These are phyloP conservation scores for Trametes polyzona DNA, from an alignment of 1,284 basidiomycete genomes.

Conservation along the genomic window DNA sequence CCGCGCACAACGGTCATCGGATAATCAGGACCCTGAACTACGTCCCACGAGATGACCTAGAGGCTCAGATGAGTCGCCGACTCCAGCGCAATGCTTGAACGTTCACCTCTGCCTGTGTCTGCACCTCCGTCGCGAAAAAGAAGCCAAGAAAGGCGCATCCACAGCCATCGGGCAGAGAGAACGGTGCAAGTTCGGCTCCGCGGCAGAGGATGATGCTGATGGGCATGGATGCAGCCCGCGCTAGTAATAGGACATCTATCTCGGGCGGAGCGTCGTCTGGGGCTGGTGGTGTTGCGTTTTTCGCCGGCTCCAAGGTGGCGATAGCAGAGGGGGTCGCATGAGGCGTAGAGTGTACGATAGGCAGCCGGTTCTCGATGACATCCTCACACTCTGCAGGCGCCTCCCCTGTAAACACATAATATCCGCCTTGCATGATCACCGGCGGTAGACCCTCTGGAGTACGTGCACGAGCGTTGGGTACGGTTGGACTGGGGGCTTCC, in stretches of 20 bases:
- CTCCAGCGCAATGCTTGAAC: not conserved
- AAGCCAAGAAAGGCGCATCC: slow-evolving; percentile 27
- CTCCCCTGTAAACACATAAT: not conserved
- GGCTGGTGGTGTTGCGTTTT: not conserved
- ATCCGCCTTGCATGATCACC: not conserved
- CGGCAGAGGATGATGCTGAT: slow-evolving; percentile 21
- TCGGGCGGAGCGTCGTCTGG: slow-evolving; percentile 15
- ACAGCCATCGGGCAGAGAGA: slow-evolving; percentile 17
- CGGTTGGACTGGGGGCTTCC: not conserved
- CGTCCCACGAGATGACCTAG: not conserved
- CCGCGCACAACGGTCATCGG: not conserved
- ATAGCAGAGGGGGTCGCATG: not conserved
- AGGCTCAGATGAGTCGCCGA: not conserved
- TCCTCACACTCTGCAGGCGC: too few species aligned
- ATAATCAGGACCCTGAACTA: not conserved
- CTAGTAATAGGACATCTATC: slow-evolving; percentile 16
- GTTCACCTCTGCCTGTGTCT: not conserved
- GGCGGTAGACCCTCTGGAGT: not conserved
- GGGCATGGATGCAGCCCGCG: slow-evolving; percentile 6
- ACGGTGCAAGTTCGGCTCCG: slow-evolving; percentile 16
- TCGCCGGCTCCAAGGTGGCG: not conserved
- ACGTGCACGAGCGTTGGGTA: not conserved
- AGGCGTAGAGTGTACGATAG: not conserved
- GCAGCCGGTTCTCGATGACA: too few species aligned
- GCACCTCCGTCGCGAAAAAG: slow-evolving; percentile 19